Base-by-base conservation (phyloP, 108 stramenopile species). In the Pseudonitzschia multistriata region DNA sequence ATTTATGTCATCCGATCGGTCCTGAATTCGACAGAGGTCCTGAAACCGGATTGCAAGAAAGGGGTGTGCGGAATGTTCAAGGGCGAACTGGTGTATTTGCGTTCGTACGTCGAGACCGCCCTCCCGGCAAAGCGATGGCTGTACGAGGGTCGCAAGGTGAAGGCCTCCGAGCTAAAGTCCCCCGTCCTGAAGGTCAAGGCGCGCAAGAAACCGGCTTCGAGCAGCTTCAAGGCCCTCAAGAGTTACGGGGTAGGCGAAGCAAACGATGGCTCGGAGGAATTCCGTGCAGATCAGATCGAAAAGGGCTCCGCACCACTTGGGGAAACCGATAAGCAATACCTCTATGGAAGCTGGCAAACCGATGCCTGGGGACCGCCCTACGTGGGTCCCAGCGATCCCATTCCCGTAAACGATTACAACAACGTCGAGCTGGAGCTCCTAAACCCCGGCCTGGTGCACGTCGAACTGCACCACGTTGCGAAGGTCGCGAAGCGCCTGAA, bases 301-400 rank as follows among this genome's bases (percentile, higher is more conserved):
- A 60, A 62, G 11, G 81, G 73, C 1, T 67, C 78, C 48, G 22
- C 60, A 37, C 56, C 68, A 0, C 60, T 77, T 21, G 85, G 78
- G 45, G 79, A 79, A 35, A 8, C 5, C 4, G 57, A 72, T 42
- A 84, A 84, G 76, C 69, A 77, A n/a, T 40, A 67, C 47, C 56
- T 95, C 13, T 95, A 88, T 67, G 91, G 85, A 0, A 74, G 79
- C 10, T 95, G 94, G 94, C 94, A 95, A 63, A 95, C 94, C 4
- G 79, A 74, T 11, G 67, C 71, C 7, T 95, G 91, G 90, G 59
- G 62, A 11, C 91, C 89, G 11, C 63, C 72, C 22, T 66, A 61
- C 31, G 82, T 95, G 0, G 88, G 85, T 35, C 89, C 90, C 6
- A 62, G 70, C 47, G 91, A 91, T 62, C 66, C 70, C 15, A 91